phyloP scores from a whole-genome alignment of 768 basidiomycete genomes.

The Lactarius akahatsu region DNA sequence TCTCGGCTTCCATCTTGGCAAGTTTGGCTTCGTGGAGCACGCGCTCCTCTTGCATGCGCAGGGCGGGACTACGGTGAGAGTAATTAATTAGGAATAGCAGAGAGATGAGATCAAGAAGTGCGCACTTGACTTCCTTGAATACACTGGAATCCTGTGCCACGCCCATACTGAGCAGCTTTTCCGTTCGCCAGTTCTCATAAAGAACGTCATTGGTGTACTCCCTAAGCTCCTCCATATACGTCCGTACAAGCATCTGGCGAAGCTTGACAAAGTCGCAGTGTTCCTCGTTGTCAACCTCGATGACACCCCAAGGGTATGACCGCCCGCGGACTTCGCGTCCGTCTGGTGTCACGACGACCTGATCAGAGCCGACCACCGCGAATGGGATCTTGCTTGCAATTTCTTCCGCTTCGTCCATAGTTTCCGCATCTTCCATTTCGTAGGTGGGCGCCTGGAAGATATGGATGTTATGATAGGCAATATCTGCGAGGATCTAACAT shows the following conservation, averaged over 20 bases:
- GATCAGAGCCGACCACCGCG: conserved; percentile 94
- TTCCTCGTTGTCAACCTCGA: conserved; percentile 98
- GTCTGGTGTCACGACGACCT: conserved; percentile 75
- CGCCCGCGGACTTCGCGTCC: conserved; percentile 94
- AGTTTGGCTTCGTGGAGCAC: conserved; percentile 95
- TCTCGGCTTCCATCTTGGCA: conserved; percentile 99
- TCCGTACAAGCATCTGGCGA: conserved; percentile 97
- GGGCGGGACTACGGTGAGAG: conserved; percentile 70
- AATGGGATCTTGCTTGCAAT: conserved; percentile 98
- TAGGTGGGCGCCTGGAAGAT: conserved; percentile 98
- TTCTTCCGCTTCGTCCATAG: conserved; percentile 94
- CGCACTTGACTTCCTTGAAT: conserved; percentile 99
- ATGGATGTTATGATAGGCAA: conserved; percentile 91
- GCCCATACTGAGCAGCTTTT: conserved; percentile 96
- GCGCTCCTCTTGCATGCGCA: conserved; percentile 94
- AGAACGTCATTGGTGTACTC: conserved; percentile 95
- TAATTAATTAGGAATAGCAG: neutral
- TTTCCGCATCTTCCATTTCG: conserved; percentile 98
- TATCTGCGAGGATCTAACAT: conserved; percentile 83
- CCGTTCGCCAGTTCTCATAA: conserved; percentile 98
- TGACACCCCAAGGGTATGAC: conserved; percentile 96
- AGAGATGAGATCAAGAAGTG: conserved; percentile 25
- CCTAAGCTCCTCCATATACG: conserved; percentile 98
- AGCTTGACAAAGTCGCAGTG: conserved; percentile 99
- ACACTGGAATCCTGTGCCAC: conserved; percentile 96